Evolutionary conservation across 108 stramenopile species (phyloP).

Genomic region (Skeletonema tropicum): DNA sequence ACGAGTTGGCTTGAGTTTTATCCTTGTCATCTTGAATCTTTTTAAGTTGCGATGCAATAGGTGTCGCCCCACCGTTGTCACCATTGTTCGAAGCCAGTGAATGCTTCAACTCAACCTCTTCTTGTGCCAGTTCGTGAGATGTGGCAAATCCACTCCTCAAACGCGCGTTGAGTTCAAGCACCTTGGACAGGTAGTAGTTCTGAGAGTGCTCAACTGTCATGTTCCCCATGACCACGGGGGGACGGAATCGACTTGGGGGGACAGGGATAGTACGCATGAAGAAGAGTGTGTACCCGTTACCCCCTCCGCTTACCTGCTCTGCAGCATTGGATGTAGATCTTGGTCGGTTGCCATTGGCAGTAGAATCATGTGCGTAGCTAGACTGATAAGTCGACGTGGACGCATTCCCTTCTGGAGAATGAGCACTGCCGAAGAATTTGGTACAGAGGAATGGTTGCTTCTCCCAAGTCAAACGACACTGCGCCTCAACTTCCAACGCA

Average conservation of each 20-base stretch:
- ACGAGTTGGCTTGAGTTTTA: slow-evolving; percentile 59
- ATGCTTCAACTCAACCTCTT: slow-evolving; percentile 38
- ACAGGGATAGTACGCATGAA: slow-evolving; percentile 91
- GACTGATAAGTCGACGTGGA: slow-evolving; percentile 1
- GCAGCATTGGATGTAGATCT: slow-evolving; percentile 48
- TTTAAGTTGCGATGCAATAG: slow-evolving; percentile 14
- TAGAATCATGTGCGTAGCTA: not conserved
- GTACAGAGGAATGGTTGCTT: slow-evolving; percentile 63
- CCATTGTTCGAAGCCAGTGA: not conserved
- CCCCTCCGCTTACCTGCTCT: slow-evolving; percentile 25
- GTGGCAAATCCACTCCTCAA: slow-evolving; percentile 53
- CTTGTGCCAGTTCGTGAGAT: slow-evolving; percentile 36
- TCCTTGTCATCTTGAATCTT: slow-evolving; percentile 45
- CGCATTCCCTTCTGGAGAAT: slow-evolving; percentile 20
- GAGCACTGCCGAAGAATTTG: slow-evolving; percentile 74
- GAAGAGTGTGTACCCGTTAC: slow-evolving; percentile 78
- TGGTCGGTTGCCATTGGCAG: slow-evolving; percentile 20
- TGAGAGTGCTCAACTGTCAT: slow-evolving; percentile 96
- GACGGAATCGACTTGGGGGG: slow-evolving; percentile 96
- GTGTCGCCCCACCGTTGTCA: slow-evolving; percentile 7
- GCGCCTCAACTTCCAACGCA: slow-evolving; percentile 92
- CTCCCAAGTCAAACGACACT: slow-evolving; percentile 89
- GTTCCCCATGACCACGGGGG: slow-evolving; percentile 90
- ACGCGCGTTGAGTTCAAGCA: slow-evolving; percentile 76
- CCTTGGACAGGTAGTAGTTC: slow-evolving; percentile 85